Percentiles rank a stretch among this genome's conserved stretches.
Conservation (phyloP, 169 alveolate species). For the Babesia bigemina region DNA sequence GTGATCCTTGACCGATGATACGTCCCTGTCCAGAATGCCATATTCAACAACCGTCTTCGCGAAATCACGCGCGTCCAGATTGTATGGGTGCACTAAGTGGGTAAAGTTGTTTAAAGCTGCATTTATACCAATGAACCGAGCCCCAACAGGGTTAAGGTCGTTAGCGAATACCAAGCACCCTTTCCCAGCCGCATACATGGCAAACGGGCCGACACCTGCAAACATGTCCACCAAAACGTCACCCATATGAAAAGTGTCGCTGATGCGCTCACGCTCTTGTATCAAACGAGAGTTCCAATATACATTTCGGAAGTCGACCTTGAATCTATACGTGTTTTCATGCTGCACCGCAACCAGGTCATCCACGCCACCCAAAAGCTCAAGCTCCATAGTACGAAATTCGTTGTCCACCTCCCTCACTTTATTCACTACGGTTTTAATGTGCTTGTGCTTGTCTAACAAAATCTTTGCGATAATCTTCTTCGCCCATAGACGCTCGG, state of each 20-base stretch:
- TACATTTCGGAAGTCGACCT: constrained; percentile 76
- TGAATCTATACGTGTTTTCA: constrained; percentile 73
- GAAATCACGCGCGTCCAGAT: constrained; percentile 83
- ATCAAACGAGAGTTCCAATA: constrained; percentile 87
- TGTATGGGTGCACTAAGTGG: constrained; percentile 67
- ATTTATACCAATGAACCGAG: constrained; percentile 80
- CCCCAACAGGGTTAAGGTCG: constrained; percentile 84
- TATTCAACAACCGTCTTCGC: constrained; percentile 17
- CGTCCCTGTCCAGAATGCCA: constrained; percentile 45
- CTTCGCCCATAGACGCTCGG: constrained; percentile 77
- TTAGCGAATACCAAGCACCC: constrained; percentile 86
- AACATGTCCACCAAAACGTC: constrained; percentile 80
- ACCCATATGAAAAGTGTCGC: constrained; percentile 64
- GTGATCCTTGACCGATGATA: constrained; percentile 38
- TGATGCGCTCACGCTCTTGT: constrained; percentile 74
- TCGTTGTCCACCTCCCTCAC: constrained; percentile 80
- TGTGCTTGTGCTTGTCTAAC: constrained; percentile 85
- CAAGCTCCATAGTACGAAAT: constrained; percentile 86
- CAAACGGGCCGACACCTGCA: constrained; percentile 90
- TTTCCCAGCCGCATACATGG: constrained; percentile 83
- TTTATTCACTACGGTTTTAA: constrained; percentile 85
- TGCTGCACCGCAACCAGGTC: constrained; percentile 76
- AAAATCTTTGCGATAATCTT: constrained; percentile 84
- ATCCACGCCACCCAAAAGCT: constrained; percentile 87
- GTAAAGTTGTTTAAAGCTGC: constrained; percentile 76